Evolutionary conservation across 1,139 yeast species (phyloP).

Genomic region (Lodderomyces theae): DNA sequence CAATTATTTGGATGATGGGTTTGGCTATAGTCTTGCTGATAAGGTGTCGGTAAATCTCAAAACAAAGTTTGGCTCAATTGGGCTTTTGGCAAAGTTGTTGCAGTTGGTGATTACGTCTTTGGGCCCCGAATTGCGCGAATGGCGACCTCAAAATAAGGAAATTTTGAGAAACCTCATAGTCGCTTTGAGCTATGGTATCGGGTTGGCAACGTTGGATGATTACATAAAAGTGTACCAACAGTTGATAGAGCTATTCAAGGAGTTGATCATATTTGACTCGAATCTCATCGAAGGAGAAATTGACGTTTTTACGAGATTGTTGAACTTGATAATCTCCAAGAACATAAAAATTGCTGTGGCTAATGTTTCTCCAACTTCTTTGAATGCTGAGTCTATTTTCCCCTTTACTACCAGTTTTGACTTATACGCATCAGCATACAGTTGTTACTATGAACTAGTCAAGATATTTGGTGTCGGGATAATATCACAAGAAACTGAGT

Average conservation of each 20-base stretch:
- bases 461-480: conserved; percentile 37
- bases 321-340: conserved; percentile 33
- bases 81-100: conserved; percentile 24
- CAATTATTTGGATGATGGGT: conserved; percentile 47
- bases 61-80: conserved; percentile 26
- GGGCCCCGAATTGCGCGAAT: conserved; percentile 39
- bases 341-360: conserved; percentile 40
- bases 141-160: conserved; percentile 19
- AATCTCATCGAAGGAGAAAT: conserved; percentile 33
- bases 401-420: conserved; percentile 40
- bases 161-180: conserved; percentile 31
- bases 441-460: conserved; percentile 39
- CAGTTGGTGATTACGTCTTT: conserved; percentile 34
- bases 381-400: conserved; percentile 34
- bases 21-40: conserved; percentile 39
- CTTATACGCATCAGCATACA: conserved; percentile 37
- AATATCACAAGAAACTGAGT: conserved; percentile 35
- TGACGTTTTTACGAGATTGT: conserved; percentile 29
- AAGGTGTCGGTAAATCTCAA: conserved; percentile 29
- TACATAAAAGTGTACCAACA: conserved; percentile 24
- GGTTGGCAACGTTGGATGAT: conserved; percentile 30
- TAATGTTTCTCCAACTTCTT: conserved; percentile 34
- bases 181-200: conserved; percentile 33
- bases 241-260: conserved; percentile 35
- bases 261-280: conserved; percentile 41